Conservation (phyloP, 176 grass and related monocot genomes). For the Eleusine indica region DNA sequence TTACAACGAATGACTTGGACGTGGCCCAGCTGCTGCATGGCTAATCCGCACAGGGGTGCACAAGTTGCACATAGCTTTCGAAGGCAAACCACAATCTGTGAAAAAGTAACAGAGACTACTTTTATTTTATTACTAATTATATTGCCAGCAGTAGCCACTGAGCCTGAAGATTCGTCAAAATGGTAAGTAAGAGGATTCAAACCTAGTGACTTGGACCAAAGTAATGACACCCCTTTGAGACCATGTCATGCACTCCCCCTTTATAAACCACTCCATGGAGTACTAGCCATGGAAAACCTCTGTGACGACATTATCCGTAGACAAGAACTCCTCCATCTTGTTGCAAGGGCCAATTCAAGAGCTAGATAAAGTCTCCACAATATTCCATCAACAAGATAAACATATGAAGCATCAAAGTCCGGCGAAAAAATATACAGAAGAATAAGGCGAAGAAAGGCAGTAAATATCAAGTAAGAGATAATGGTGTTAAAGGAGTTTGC, state of each 20-base stretch:
- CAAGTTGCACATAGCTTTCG: conserved; percentile 5
- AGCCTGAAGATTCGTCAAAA: conserved; percentile 38
- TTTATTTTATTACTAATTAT: neutral
- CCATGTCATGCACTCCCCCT: conserved; percentile 16
- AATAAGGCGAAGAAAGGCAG: conserved; percentile 13
- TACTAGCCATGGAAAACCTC: neutral
- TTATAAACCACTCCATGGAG: conserved; percentile 13
- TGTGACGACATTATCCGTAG: neutral
- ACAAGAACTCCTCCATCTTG: conserved; percentile 19
- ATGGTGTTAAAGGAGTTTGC: conserved; percentile 40
- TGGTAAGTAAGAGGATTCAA: conserved; percentile 47
- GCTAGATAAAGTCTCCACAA: neutral
- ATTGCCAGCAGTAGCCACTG: neutral
- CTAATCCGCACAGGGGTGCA: neutral
- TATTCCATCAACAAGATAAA: conserved; percentile 26
- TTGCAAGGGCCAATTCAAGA: neutral
- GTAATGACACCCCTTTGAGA: conserved; percentile 19
- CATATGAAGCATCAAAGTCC: neutral
- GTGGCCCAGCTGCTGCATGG: conserved; percentile 14
- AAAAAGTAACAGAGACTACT: neutral
- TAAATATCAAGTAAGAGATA: neutral
- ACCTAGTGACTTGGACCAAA: conserved; percentile 57
- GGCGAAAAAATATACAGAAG: neutral
- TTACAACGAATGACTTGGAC: conserved; percentile 9
- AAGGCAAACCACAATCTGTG: neutral